phyloP scores from a whole-genome alignment of 345 rosid genomes.

The Salix dunnii region DNA sequence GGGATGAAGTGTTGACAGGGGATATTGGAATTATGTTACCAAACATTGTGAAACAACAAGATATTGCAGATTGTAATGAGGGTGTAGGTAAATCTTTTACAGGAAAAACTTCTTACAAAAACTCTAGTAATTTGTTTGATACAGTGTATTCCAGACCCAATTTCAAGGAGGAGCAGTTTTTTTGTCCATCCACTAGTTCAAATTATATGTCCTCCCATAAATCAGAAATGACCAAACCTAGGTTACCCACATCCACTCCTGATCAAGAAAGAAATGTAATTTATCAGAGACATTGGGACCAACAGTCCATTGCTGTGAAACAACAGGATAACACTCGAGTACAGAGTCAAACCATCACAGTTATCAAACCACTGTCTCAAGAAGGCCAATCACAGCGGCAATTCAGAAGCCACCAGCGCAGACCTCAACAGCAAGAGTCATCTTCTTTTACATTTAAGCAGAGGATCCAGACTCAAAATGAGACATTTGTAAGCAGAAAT shows the following conservation, averaged over 20 bases:
- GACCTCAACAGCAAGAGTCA: slow-evolving; percentile 42
- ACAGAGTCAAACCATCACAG: slow-evolving; percentile 16
- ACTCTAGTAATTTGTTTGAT: slow-evolving; percentile 63
- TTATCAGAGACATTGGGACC: slow-evolving; percentile 33
- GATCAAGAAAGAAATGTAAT: slow-evolving; percentile 32
- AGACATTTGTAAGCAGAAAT: slow-evolving; percentile 33
- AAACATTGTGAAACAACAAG: slow-evolving; percentile 23
- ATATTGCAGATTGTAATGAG: slow-evolving; percentile 16
- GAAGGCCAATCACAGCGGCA: slow-evolving; percentile 26
- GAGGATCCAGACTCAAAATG: slow-evolving; percentile 27
- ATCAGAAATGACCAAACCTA: slow-evolving; percentile 26
- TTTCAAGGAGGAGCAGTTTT: slow-evolving; percentile 27
- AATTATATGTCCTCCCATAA: slow-evolving; percentile 23
- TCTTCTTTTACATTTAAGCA: slow-evolving; percentile 21
- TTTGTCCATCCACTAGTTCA: slow-evolving; percentile 18
- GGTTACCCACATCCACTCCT: slow-evolving; percentile 10
- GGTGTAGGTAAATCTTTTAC: slow-evolving; percentile 20
- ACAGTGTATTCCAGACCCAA: slow-evolving; percentile 29
- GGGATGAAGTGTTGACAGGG: slow-evolving; percentile 26
- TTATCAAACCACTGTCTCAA: slow-evolving; percentile 22
- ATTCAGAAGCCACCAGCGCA: slow-evolving; percentile 28
- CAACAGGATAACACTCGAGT: slow-evolving; percentile 16
- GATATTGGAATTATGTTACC: slow-evolving; percentile 26
- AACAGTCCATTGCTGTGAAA: slow-evolving; percentile 18
- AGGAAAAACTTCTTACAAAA: slow-evolving; percentile 53